Base-by-base conservation (phyloP, 306 rosid genomes). In the Ceratonia siliqua region DNA sequence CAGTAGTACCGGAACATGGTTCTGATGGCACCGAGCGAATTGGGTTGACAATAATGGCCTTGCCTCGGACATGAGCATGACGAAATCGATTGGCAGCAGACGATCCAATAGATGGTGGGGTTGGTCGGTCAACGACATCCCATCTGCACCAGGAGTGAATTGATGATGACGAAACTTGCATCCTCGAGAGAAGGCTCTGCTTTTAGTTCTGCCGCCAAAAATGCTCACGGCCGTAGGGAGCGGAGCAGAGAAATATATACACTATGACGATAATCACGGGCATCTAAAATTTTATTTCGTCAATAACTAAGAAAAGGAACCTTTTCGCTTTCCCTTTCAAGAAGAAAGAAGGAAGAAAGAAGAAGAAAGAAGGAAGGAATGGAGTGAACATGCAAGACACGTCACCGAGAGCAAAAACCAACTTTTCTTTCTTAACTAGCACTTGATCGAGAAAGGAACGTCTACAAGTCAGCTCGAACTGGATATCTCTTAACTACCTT, bases 351-450 rank as follows among this genome's bases (percentile, higher is more conserved):
- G 72, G 62, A 52, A 25, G 50, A 73, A 58, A 24, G 68, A n/a
- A 36, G 63, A 52, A 28, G n/a, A 17, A 13, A 45, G 74, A 88
- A 70, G 88, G 27, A 90, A 82, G 86, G 89, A 8, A 87, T 73
- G 8, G 75, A 63, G 87, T 85, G 52, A 70, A 72, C 82, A 81
- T 15, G 62, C 56, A 13, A 55, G 77, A 72, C 91, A 87, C 89
- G 89, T 77, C 76, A 78, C 61, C 3, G 22, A 32, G 78, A 75
- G 75, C 30, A 50, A 73, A 65, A 78, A 45, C 66, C 71, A 64
- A 84, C 48, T 66, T 62, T 66, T 63, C 5, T 46, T 57, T 3
- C 52, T 38, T 46, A 4, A 55, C 68, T 27, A n/a, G 54, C 27
- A 21, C 43, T 28, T 49, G 11, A 14, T 43, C 18, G 14, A 11